Conservation (phyloP, 83 land plant genomes). For the Picea mariana region DNA sequence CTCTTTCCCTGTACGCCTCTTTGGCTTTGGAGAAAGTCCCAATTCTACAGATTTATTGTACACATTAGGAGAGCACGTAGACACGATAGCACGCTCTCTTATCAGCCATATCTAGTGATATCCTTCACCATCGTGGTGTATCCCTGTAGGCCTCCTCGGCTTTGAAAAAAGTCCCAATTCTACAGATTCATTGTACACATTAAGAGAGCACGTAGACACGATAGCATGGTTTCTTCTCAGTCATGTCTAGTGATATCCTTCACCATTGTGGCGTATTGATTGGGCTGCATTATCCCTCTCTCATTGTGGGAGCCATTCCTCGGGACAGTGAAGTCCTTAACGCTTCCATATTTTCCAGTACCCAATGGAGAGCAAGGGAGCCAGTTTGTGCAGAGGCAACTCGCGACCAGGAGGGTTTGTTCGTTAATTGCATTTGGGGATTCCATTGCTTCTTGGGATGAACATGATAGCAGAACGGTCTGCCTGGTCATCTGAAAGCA, state of each 20-base stretch:
- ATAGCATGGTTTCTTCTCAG: constrained; percentile 65
- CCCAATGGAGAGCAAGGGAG: constrained; percentile 44
- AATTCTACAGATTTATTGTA: constrained; percentile 80
- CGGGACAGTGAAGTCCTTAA: constrained; percentile 69
- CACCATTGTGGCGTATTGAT: constrained; percentile 88
- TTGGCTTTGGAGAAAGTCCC: constrained; percentile 85
- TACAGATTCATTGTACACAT: constrained; percentile 68
- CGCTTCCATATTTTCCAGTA: constrained; percentile 72
- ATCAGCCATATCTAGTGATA: constrained; percentile 55
- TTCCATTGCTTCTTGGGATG: constrained; percentile 88
- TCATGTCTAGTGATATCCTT: constrained; percentile 59
- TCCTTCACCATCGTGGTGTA: constrained; percentile 77
- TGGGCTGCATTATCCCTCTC: constrained; percentile 92
- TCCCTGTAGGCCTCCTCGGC: constrained; percentile 85
- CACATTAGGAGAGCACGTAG: constrained; percentile 76
- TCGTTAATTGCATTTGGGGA: constrained; percentile 74
- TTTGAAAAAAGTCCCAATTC: constrained; percentile 91
- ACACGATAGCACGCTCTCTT: constrained; percentile 74
- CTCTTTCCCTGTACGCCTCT: constrained; percentile 67
- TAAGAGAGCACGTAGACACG: constrained; percentile 80
- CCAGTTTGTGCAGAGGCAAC: constrained; percentile 60
- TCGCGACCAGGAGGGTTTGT: constrained; percentile 87
- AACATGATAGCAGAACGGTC: constrained; percentile 70
- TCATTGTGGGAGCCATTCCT: constrained; percentile 76
- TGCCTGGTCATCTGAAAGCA: constrained; percentile 79